phyloP scores from a whole-genome alignment of 140 eudicot genomes.

The Bidens hawaiensis region DNA sequence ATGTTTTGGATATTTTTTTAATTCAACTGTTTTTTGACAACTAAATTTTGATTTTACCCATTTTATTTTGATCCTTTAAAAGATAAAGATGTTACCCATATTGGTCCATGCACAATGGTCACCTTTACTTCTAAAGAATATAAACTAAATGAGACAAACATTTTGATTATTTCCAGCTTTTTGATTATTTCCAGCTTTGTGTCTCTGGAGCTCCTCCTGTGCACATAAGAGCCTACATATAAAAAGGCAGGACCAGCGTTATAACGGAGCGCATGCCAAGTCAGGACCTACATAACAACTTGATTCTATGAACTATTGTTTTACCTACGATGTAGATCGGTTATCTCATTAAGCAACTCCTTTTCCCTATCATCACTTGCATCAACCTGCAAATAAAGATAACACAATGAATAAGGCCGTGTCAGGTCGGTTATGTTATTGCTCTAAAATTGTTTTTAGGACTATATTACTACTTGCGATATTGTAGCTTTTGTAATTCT shows the following conservation, averaged over 20 bases:
- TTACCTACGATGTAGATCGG: conserved; percentile 73
- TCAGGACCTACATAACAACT: not conserved
- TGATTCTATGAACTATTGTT: not conserved
- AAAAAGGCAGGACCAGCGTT: not conserved
- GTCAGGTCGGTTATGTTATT: not conserved
- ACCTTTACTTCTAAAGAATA: not conserved
- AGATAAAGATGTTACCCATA: not conserved
- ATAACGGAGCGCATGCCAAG: not conserved
- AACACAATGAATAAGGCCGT: not conserved
- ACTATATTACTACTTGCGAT: too few relatives aligned
- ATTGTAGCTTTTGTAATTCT: not conserved
- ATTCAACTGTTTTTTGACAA: not conserved
- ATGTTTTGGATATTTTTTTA: not conserved
- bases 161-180: conserved; percentile 50
- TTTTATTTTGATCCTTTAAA: not conserved
- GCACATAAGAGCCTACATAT: conserved; percentile 47
- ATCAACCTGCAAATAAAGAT: conserved; percentile 48
- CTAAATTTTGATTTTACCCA: not conserved
- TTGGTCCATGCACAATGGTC: not conserved
- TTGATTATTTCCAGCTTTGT: conserved; percentile 55
- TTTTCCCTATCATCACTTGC: conserved; percentile 73
- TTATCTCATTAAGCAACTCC: conserved; percentile 64
- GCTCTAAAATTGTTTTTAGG: too few relatives aligned
- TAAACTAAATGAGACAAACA: not conserved
- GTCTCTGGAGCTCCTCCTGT: conserved; percentile 75